Base-by-base conservation (phyloP, 2,329 filamentous ascomycete species). In the Neophaeococcomyces mojaviensis region DNA sequence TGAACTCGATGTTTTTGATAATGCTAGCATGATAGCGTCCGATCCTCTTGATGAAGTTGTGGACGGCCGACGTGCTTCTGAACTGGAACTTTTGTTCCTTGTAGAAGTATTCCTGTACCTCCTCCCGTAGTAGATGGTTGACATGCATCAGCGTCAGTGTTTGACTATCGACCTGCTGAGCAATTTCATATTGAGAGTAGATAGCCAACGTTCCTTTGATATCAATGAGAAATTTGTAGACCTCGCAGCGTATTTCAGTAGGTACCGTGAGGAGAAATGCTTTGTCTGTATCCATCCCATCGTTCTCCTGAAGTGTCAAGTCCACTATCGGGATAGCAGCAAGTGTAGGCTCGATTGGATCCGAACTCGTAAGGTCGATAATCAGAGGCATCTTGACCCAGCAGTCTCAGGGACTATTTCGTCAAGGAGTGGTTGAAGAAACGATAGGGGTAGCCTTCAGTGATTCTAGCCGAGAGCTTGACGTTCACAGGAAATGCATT, bases 61-160 rank as follows among this genome's bases (percentile, higher is more conserved):
- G 13, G 9, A 33, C 10, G n/a, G 39, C 39, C 3, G 30, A n/a
- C 8, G 26, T 18, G 19, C 39, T 41, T 15, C 26, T 10, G 18
- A 41, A 41, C 15, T 31, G 15, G 28, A 41, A 41, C 3, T 24
- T 33, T 26, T 41, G 39, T 12, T 26, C 18, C n/a, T 41, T 41
- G 39, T 41, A 41, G 39, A 41, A 41, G 30, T 31, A 41, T 4
- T 41, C 39, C 19, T 41, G 39, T 3, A 41, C 39, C 19, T 41
- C 39, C 8, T 3, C 6, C 9, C 39, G 39, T 4, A 41, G 19
- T 4, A 31, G 30, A 15, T 26, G 24, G 18, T 33, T 32, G 6
- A 41, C 39, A 33, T 41, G 39, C 15, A 41, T 24, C 28, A 41
- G 15, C 12, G 15, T 9, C 4, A 41, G 10, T 3, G 39, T 41